A percentile compares a stretch with the other conserved stretches of the same genome.
Conservation (phyloP, 306 rosid genomes). For the Castanospermum australe region DNA sequence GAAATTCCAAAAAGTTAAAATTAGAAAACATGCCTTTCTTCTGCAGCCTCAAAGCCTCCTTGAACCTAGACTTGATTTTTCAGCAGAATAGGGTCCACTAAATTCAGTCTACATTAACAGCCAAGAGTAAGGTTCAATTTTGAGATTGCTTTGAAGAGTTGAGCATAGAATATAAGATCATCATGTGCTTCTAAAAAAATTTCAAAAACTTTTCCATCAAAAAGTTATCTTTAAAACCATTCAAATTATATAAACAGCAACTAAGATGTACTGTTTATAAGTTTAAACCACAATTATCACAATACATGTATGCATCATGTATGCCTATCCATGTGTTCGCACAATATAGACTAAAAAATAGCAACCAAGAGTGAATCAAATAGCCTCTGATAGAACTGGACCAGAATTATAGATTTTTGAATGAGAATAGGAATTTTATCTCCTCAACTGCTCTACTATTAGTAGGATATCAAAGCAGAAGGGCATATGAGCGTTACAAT, state of each 20-base stretch:
- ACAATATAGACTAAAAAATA: not conserved
- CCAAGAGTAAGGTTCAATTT: not conserved
- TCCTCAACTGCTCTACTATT: too few species aligned
- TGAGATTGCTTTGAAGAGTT: not conserved
- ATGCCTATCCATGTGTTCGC: not conserved
- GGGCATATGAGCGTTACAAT: too few species aligned
- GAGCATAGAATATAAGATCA: not conserved
- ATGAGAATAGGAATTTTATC: too few species aligned
- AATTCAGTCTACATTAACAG: not conserved
- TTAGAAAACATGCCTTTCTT: slow-evolving; percentile 64
- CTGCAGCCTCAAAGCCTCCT: slow-evolving; percentile 92
- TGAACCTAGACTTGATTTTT: slow-evolving; percentile 93
- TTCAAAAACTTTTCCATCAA: not conserved
- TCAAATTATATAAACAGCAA: too few species aligned
- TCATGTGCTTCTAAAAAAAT: not conserved
- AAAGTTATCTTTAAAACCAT: not conserved
- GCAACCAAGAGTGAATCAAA: not conserved
- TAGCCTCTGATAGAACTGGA: too few species aligned
- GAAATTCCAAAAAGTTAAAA: slow-evolving; percentile 18
- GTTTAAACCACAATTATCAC: too few species aligned
- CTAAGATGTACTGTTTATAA: too few species aligned
- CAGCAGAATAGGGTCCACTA: too few species aligned
- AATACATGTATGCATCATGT: not conserved
- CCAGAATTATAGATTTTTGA: too few species aligned
- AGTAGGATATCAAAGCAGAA: too few species aligned